Base-by-base conservation (phyloP, 2,329 filamentous ascomycete species). In the Neonectria faginata region DNA sequence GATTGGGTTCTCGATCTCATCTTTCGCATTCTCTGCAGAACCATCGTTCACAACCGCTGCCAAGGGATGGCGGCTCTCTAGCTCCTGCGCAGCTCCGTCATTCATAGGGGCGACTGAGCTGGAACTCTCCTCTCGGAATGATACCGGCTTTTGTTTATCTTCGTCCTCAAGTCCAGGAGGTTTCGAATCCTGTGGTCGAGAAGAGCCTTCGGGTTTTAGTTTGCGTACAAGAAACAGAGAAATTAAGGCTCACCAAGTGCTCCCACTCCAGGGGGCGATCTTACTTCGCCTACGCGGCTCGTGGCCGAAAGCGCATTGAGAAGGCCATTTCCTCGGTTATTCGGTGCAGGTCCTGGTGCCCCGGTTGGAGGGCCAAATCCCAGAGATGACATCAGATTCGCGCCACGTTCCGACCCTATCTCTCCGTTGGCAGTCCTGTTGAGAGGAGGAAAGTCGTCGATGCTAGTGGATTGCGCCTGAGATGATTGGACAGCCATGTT, bases 251-350 rank as follows among this genome's bases (percentile, higher is more conserved):
- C 75, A 82, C 79, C 79, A 66, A 79, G 75, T 33, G 74, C 71
- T 55, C 78, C 76, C 20, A 79, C 77, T 36, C 80, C 82, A 54
- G 83, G 80, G 2, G 86, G 83, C 39, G 86, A 84, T 60, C 84
- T 83, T 52, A 71, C 73, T 51, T 89, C 84, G 48, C 79, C 78
- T 39, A 82, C 76, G 58, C 87, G 81, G 62, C 79, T 84, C 66
- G 85, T 89, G 5, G 86, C 87, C 47, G 88, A 88, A n/a, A 91
- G 77, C 3, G 88, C 88, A 72, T 88, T 90, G 50, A 91, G 77
- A 42, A 91, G 79, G 9, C 88, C 88, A 72, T 91, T 91, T 12
- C 85, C 87, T 60, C 86, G 80, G 61, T 79, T 83, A 44, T 78
- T 77, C 60, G 81, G 81, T 57, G 80, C 73, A 20, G 70, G 68